Evolutionary conservation across 495 filamentous ascomycete species (phyloP), one percentile per base, ranked within the genome.

Genomic region (Penicillium subrubescens): DNA sequence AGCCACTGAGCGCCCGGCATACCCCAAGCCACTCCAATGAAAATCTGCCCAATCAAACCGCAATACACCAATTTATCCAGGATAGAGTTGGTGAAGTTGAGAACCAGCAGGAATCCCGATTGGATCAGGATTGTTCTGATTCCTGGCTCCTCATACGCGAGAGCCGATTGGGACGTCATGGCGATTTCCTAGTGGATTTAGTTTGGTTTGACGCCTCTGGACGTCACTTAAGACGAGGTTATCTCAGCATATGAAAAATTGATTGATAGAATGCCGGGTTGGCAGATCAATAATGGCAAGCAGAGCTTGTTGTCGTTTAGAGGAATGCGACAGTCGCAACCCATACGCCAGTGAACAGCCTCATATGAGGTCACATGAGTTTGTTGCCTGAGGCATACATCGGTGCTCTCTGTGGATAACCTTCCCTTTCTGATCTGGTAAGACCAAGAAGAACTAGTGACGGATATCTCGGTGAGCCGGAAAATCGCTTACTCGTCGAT

Each of bases 21-120:
- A 29, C 91, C 89, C 81, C 86, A 94, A 33, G 87, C 79, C 4
- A 91, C 81, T 31, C 92, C 92, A 29, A 93, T 73, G 19, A 94
- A 76, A 21, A 94, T 82, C 67, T 94, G 88, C 0, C 92, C 90
- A 55, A 94, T 80, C 5, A 94, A 80, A 0, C 90, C 89, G 65
- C 91, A 93, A 71, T 87, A 90, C 0, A 93, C 61, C 0, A 87
- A 63, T 34, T 77, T 82, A 69, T 93, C 86, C 15, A 93, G 80
- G 8, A 81, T 54, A 61, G 79, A 75, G 64, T 88, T 86, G 48
- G 82, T 66, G 12, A 86, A 34, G 67, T 92, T 91, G 27, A 92
- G 82, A 11, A 87, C 79, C 6, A 93, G 68, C 4, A 92, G 78
- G 64, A 93, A 89, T 0, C 89, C 88, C 0, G 88, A 73, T 29